These are phyloP conservation scores for Dissoconium aciculare DNA, from an alignment of 2,329 filamentous ascomycete genomes.

Conservation along the genomic window DNA sequence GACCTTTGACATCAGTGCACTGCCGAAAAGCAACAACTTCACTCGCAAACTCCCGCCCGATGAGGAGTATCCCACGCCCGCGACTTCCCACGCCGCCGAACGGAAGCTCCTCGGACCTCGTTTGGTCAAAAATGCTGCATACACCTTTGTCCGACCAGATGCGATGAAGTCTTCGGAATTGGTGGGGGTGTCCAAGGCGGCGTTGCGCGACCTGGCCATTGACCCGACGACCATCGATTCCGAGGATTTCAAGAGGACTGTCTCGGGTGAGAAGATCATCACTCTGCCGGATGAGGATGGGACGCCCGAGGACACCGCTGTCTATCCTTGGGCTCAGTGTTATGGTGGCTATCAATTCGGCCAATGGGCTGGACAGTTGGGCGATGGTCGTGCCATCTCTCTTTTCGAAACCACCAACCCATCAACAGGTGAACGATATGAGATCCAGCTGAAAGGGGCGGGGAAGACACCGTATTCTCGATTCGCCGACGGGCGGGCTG, in stretches of 20 bases:
- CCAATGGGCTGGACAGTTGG: constrained; percentile 88
- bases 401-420: constrained; percentile 80
- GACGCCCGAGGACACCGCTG: constrained; percentile 45
- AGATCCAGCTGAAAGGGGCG: constrained; percentile 88
- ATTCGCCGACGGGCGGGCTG: constrained; percentile 91
- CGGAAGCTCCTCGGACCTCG: constrained; percentile 64
- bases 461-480: constrained; percentile 87
- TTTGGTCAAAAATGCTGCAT: constrained; percentile 70
- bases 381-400: constrained; percentile 86
- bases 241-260: constrained; percentile 59
- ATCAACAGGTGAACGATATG: constrained; percentile 56
- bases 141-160: constrained; percentile 81
- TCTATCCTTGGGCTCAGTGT: constrained; percentile 97
- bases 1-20: constrained; percentile 30
- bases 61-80: constrained; percentile 61
- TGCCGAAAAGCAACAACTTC: constrained; percentile 52
- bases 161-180: constrained; percentile 57
- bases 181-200: constrained; percentile 62
- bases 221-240: constrained; percentile 50
- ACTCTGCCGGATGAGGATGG: constrained; percentile 53
- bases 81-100: constrained; percentile 65
- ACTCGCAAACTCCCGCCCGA: constrained; percentile 60
- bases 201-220: constrained; percentile 70
- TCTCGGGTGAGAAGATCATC: constrained; percentile 68
- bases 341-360: constrained; percentile 67